These are phyloP conservation scores for Teratosphaeria epicoccoides DNA, from an alignment of 2,329 filamentous ascomycete genomes.

Conservation along the genomic window DNA sequence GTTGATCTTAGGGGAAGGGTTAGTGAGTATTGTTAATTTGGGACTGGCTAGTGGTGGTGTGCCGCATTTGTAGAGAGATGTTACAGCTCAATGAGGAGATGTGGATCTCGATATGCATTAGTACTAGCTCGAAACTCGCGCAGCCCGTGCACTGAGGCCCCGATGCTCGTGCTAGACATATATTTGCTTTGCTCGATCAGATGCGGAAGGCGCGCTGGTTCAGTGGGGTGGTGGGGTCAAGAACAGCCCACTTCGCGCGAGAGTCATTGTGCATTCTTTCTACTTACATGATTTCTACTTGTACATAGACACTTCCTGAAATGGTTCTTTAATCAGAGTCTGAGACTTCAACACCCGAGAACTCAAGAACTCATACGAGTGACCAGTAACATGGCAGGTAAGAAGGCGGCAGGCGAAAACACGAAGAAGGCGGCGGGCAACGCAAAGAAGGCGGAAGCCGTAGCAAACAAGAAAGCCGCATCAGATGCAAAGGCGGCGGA, in stretches of 20 bases:
- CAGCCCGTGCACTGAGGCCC: no score
- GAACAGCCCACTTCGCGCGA: not conserved
- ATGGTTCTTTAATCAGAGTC: no score
- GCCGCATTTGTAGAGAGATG: constrained; percentile 58
- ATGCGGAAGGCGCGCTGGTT: not conserved
- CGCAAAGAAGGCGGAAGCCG: constrained; percentile 82
- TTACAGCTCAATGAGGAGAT: no score
- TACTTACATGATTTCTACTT: not conserved
- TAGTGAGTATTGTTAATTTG: constrained; percentile 85
- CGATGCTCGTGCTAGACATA: constrained; percentile 1
- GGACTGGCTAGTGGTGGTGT: constrained; percentile 66
- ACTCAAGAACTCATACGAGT: not conserved
- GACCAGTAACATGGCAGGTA: constrained; percentile 61
- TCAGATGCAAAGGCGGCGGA: constrained; percentile 56
- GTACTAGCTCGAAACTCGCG: no score
- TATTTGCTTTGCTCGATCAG: not conserved
- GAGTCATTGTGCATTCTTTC: not conserved
- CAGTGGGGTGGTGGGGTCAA: not conserved
- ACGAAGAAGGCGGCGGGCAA: constrained; percentile 85
- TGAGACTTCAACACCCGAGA: not conserved
- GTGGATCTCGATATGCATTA: no score
- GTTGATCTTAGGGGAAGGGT: constrained; percentile 82
- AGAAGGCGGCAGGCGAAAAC: constrained; percentile 57
- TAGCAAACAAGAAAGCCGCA: constrained; percentile 65
- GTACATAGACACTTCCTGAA: no score